phyloP scores from a whole-genome alignment of 202 grass and related monocot genomes.

The Musa balbisiana region DNA sequence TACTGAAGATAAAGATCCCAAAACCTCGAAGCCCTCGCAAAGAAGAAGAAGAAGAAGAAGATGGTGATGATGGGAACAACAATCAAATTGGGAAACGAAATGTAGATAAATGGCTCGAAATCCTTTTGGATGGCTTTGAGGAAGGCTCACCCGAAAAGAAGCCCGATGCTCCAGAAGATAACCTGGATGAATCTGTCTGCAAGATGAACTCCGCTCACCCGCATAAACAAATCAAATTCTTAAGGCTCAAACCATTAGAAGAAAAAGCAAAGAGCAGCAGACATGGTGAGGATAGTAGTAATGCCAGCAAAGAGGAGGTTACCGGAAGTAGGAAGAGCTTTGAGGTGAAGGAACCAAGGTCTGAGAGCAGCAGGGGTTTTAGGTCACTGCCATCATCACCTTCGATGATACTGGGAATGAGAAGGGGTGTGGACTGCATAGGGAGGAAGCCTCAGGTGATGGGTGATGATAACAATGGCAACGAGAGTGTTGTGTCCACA shows the following conservation, averaged over 20 bases:
- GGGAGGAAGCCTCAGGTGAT: conserved; percentile 53
- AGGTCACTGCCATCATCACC: conserved; percentile 86
- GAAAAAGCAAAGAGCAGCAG: conserved; percentile 20
- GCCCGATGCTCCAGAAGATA: neutral
- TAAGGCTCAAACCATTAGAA: conserved; percentile 2
- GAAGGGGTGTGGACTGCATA: conserved; percentile 54
- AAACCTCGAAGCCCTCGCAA: neutral
- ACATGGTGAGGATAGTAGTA: conserved; percentile 23
- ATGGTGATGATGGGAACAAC: conserved; percentile 25
- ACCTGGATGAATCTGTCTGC: neutral
- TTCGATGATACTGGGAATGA: conserved; percentile 72
- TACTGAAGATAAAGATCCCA: neutral
- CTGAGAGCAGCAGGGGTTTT: conserved; percentile 66
- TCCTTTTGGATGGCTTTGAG: conserved; percentile 48
- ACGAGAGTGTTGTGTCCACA: conserved; percentile 35
- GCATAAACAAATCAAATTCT: conserved; percentile 9
- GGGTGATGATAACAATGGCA: conserved; percentile 37
- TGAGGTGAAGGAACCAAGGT: conserved; percentile 45
- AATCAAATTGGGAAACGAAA: conserved; percentile 53
- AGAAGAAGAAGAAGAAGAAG: conserved; percentile 9
- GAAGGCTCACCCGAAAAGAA: conserved; percentile 27
- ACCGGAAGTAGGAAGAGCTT: conserved; percentile 46
- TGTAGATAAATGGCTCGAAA: conserved; percentile 72
- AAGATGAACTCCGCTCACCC: neutral
- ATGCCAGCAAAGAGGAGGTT: conserved; percentile 16